These are phyloP conservation scores for Capsicum baccatum DNA, from an alignment of 257 asterid genomes.

Conservation along the genomic window DNA sequence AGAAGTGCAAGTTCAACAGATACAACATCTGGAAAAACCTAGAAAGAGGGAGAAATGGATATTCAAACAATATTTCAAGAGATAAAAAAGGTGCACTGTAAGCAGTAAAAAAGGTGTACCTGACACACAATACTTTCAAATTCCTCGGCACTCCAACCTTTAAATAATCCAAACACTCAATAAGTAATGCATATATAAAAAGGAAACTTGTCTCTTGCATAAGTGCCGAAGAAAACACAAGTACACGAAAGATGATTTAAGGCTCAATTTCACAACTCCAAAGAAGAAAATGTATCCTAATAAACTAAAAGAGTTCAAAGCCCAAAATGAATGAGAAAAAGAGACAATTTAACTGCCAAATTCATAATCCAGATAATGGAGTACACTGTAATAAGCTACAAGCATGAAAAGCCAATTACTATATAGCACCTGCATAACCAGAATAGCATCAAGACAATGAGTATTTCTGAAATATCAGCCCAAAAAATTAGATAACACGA, in stretches of 20 bases:
- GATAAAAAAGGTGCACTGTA: not conserved
- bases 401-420: not conserved
- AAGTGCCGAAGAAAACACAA: constrained; percentile 22
- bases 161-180: constrained; percentile 34
- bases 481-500: constrained; percentile 2
- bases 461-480: constrained; percentile 17
- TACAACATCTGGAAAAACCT: constrained; percentile 82
- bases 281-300: constrained; percentile 11
- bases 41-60: not conserved
- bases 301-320: constrained; percentile 11
- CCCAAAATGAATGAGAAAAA: not conserved
- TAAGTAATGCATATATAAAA: constrained; percentile 33
- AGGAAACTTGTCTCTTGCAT: not conserved
- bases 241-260: not conserved
- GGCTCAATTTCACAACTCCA: not conserved
- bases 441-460: not conserved
- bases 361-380: constrained; percentile 1
- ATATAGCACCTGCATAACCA: not conserved
- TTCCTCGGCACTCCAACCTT: constrained; percentile 86
- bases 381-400: not conserved
- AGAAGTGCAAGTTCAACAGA: constrained; percentile 70
- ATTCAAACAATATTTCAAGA: constrained; percentile 21
- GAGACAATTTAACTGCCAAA: not conserved
- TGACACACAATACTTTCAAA: constrained; percentile 70
- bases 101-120: constrained; percentile 51